These are phyloP conservation scores for Gaeumannomyces sp. DNA, from an alignment of 2,329 filamentous ascomycete species.

Conservation along the genomic window DNA sequence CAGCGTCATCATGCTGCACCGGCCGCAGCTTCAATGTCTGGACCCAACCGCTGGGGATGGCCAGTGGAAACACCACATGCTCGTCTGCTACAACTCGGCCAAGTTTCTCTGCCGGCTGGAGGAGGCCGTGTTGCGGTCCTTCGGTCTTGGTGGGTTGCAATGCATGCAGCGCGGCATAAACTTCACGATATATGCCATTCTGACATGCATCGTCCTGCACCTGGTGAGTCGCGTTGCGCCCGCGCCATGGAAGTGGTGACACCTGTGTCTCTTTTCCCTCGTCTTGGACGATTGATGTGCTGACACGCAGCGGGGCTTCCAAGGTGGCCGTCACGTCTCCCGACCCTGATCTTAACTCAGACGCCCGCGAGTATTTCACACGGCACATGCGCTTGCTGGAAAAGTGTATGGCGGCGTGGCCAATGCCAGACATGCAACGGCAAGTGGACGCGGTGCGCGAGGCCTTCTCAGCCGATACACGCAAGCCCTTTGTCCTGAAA, in stretches of 20 bases:
- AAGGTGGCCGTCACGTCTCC: constrained; percentile 91
- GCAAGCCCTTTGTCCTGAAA: constrained; percentile 83
- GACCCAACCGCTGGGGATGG: constrained; percentile 65
- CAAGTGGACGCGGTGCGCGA: constrained; percentile 85
- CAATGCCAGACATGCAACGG: constrained; percentile 81
- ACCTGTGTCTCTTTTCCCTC: constrained; percentile 2
- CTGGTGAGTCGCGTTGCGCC: constrained; percentile 56
- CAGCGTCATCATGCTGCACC: constrained; percentile 76
- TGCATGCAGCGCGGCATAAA: constrained; percentile 94
- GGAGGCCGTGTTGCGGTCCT: constrained; percentile 71
- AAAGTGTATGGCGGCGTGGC: constrained; percentile 74
- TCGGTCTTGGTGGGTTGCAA: constrained; percentile 71
- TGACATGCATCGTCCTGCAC: constrained; percentile 90
- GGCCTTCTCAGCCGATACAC: constrained; percentile 82
- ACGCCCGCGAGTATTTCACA: constrained; percentile 84
- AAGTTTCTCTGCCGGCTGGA: constrained; percentile 81
- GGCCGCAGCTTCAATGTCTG: constrained; percentile 75
- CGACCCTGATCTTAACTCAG: constrained; percentile 77
- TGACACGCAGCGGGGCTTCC: background rate
- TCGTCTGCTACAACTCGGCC: constrained; percentile 76
- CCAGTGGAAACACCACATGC: constrained; percentile 83
- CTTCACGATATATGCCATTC: constrained; percentile 86
- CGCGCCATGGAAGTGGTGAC: background rate
- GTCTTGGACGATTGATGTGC: constrained; percentile 12
- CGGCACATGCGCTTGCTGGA: constrained; percentile 93